Evolutionary conservation across 2,329 filamentous ascomycete genomes (phyloP).

Genomic region (Chaetomiaceae sp.): DNA sequence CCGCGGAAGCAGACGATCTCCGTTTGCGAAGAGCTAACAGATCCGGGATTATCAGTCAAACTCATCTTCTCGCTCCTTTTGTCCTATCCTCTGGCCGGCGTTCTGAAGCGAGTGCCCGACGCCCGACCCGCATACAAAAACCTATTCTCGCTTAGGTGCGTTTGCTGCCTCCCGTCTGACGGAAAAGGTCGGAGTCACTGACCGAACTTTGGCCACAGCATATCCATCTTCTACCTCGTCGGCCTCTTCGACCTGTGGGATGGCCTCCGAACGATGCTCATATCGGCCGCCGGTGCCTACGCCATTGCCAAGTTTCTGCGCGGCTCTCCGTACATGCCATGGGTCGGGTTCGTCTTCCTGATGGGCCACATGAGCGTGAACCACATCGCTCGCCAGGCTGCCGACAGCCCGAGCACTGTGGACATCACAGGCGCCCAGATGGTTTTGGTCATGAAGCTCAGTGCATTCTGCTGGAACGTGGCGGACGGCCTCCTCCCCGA

Average conservation of each 20-base stretch:
- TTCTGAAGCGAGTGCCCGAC: constrained; percentile 89
- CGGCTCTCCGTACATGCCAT: constrained; percentile 87
- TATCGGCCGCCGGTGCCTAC: constrained; percentile 76
- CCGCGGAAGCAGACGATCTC: neutral
- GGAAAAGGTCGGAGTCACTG: neutral
- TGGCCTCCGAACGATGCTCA: constrained; percentile 70
- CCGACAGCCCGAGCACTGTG: constrained; percentile 57
- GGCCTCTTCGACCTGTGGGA: constrained; percentile 90
- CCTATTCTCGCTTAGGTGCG: constrained; percentile 71
- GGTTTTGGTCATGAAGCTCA: constrained; percentile 97
- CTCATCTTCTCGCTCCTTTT: constrained; percentile 84
- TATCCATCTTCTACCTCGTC: constrained; percentile 84
- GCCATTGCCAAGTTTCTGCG: constrained; percentile 75
- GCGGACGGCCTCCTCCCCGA: constrained; percentile 81
- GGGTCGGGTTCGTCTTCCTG: constrained; percentile 86
- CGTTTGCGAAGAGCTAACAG: constrained; percentile 3
- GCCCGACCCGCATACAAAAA: constrained; percentile 79
- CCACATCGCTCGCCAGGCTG: constrained; percentile 75
- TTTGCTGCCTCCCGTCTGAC: neutral
- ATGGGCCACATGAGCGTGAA: constrained; percentile 94
- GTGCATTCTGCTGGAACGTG: constrained; percentile 95
- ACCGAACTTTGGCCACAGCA: constrained; percentile 37
- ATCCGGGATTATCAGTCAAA: constrained; percentile 60
- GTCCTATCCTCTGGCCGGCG: constrained; percentile 82
- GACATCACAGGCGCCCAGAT: constrained; percentile 97